Evolutionary conservation across 305 asterid genomes (phyloP).

Genomic region (Rubia balearica): DNA sequence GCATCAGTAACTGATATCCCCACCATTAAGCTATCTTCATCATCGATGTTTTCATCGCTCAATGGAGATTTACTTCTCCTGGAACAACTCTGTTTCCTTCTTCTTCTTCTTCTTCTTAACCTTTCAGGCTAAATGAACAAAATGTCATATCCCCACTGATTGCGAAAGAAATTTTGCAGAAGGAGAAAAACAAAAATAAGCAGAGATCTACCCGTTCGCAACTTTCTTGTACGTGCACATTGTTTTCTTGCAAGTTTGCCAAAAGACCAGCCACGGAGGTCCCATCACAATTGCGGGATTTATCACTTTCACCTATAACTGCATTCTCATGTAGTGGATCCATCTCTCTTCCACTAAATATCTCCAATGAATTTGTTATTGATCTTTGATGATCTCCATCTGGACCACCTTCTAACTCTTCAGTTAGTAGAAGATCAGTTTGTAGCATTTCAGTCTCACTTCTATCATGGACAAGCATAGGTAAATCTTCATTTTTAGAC

Average conservation of each 20-base stretch:
- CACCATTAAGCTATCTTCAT: conserved; percentile 31
- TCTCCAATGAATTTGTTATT: conserved; percentile 26
- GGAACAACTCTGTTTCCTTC: conserved; percentile 18
- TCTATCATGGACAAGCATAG: conserved; percentile 29
- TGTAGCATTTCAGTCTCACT: conserved; percentile 26
- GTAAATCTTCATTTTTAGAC: conserved; percentile 29
- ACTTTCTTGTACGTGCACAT: conserved; percentile 32
- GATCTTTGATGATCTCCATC: conserved; percentile 27
- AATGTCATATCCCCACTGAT: conserved; percentile 13
- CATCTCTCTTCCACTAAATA: conserved; percentile 27
- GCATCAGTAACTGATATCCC: conserved; percentile 37
- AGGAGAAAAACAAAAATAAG: conserved; percentile 12
- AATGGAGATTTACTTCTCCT: conserved; percentile 24
- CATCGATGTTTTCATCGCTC: conserved; percentile 37
- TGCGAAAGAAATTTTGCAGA: background rate
- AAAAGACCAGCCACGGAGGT: conserved; percentile 67
- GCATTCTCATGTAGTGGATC: conserved; percentile 24
- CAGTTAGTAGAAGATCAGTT: conserved; percentile 21
- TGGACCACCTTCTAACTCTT: conserved; percentile 28
- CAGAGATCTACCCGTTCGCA: conserved; percentile 40
- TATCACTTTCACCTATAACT: conserved; percentile 31
- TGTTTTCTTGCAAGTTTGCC: conserved; percentile 45
- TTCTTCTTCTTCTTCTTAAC: conserved; percentile 32
- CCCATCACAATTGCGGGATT: conserved; percentile 27
- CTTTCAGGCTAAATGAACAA: conserved; percentile 30